These are phyloP conservation scores for Plasmodium fragile DNA, from an alignment of 169 alveolate species.

Conservation along the genomic window DNA sequence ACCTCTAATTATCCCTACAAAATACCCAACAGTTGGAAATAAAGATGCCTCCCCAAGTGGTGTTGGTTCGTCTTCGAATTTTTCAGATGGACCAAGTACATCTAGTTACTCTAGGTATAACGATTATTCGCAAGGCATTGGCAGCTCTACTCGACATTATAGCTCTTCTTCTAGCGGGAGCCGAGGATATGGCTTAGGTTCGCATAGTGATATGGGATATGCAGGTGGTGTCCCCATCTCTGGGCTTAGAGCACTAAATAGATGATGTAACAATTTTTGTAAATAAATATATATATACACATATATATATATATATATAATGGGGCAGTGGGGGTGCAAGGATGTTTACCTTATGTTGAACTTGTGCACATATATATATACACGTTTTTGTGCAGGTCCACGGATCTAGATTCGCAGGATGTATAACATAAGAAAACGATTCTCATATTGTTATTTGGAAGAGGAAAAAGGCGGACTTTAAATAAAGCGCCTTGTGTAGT, in stretches of 20 bases:
- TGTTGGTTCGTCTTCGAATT: not conserved
- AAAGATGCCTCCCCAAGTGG: not conserved
- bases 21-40: not conserved
- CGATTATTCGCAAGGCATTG: not conserved
- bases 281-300: no score
- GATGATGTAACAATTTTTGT: no score
- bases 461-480: not conserved
- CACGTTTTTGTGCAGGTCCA: not conserved
- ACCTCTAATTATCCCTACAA: not conserved
- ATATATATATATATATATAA: no score
- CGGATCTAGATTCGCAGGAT: not conserved
- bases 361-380: not conserved
- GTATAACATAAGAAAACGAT: not conserved
- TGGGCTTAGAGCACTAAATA: not conserved
- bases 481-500: not conserved
- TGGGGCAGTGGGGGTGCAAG: not conserved
- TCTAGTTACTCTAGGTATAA: not conserved
- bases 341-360: not conserved
- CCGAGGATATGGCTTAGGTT: not conserved
- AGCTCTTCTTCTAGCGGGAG: not conserved
- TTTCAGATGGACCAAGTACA: not conserved
- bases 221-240: not conserved
- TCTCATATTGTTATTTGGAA: not conserved
- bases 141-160: not conserved
- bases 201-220: not conserved